These are phyloP conservation scores for Brassica rapa DNA, from an alignment of 345 rosid species.

Conservation along the genomic window DNA sequence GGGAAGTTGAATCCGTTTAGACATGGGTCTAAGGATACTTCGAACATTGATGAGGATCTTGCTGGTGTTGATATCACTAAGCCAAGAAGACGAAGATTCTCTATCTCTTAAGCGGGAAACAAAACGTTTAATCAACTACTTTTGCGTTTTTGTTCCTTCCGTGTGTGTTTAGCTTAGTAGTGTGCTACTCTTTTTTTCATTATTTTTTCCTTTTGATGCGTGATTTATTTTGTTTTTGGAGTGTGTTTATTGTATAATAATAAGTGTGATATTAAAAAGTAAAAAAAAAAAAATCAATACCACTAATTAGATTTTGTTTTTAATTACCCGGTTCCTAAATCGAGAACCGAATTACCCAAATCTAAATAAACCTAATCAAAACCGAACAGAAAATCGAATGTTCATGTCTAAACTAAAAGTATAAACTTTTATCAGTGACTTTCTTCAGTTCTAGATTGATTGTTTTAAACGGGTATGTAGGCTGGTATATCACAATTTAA, in stretches of 20 bases:
- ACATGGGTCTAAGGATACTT: conserved; percentile 85
- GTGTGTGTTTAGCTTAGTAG: conserved; percentile 21
- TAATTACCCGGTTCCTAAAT: not conserved
- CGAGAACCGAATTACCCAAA: too few species aligned
- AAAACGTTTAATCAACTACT: conserved; percentile 20
- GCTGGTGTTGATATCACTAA: conserved; percentile 60
- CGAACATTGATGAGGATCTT: conserved; percentile 56
- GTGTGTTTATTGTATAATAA: conserved; percentile 4
- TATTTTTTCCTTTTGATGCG: conserved; percentile 4
- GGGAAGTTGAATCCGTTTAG: conserved; percentile 88
- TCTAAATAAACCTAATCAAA: too few species aligned
- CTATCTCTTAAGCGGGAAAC: conserved; percentile 51
- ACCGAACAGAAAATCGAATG: too few species aligned
- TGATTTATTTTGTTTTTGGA: conserved; percentile 11
- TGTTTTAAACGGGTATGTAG: not conserved
- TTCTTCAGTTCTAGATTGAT: not conserved
- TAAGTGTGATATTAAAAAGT: not conserved
- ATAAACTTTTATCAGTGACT: not conserved
- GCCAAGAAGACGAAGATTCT: conserved; percentile 95
- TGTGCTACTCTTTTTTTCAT: not conserved
- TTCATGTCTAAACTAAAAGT: too few species aligned
- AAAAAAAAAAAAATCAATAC: not conserved
- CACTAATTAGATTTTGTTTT: not conserved
- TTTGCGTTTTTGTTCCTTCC: conserved; percentile 6
- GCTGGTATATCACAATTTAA: not conserved